A percentile compares a stretch with the other conserved stretches of the same genome.
phyloP scores from a whole-genome alignment of 2,329 filamentous ascomycete genomes.

The Bipolaris bicolor region DNA sequence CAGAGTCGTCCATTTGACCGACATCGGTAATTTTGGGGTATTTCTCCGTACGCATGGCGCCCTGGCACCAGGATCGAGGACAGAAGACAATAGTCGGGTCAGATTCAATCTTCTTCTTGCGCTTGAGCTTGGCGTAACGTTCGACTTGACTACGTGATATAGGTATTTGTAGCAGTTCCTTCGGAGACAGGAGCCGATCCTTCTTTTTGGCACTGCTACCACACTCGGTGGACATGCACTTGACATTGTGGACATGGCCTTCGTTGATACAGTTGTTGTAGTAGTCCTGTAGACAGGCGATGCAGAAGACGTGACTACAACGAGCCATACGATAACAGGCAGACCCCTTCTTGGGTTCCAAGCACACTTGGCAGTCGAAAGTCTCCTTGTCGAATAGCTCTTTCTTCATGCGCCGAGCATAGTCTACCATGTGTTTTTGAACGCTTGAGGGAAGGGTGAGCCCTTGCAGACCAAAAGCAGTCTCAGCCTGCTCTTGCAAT shows the following conservation, averaged over 20 bases:
- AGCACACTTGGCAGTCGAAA: conserved; percentile 85
- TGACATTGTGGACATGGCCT: conserved; percentile 79
- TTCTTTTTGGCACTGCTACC: conserved; percentile 39
- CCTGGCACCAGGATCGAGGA: conserved; percentile 89
- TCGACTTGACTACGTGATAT: conserved; percentile 70
- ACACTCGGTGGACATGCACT: conserved; percentile 81
- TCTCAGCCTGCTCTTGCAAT: conserved; percentile 64
- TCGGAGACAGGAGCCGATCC: conserved; percentile 75
- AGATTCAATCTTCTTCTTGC: conserved; percentile 89
- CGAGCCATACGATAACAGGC: conserved; percentile 81
- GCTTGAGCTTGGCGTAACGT: conserved; percentile 86
- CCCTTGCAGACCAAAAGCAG: conserved; percentile 58
- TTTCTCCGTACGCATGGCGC: conserved; percentile 70
- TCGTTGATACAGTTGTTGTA: conserved; percentile 88
- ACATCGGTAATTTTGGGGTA: conserved; percentile 56
- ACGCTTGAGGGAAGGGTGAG: conserved; percentile 57
- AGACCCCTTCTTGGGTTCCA: conserved; percentile 89
- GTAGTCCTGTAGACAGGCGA: conserved; percentile 84
- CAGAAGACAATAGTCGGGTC: conserved; percentile 94
- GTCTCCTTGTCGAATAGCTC: conserved; percentile 81
- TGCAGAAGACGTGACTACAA: conserved; percentile 91
- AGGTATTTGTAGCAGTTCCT: conserved; percentile 70
- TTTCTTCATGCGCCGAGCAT: conserved; percentile 75
- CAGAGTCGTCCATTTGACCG: conserved; percentile 47
- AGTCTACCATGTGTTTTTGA: conserved; percentile 76